Base-by-base conservation (phyloP, 1,139 yeast species). In the Ashbya aceris region DNA sequence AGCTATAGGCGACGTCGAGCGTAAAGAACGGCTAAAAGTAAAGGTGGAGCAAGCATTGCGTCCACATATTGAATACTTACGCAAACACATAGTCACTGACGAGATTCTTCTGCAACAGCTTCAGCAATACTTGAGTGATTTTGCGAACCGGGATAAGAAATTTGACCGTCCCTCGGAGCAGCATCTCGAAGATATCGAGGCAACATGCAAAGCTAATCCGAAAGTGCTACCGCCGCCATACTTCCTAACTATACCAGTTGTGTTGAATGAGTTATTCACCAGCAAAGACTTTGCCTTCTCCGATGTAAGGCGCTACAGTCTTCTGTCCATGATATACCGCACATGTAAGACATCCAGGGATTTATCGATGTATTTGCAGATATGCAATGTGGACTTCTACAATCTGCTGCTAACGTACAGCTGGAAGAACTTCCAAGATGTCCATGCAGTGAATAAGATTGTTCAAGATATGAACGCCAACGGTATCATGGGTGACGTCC, bases 341-440 rank as follows among this genome's bases (percentile, higher is more conserved):
- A 46, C 49, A 34, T 56, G 61, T 43, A 59, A 58, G 39, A 46
- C 43, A 4, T 45, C 47, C 14, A 39, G 47, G 7, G 60, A 59
- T 33, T 39, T 57, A 1, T 48, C 58, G 2, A 43, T 56, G 33
- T 59, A 60, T 39, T 38, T 60, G 42, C 52, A 53, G 39, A 48
- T 58, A 31, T 58, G 62, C 45, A 55, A 53, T 37, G 50, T 53
- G 2, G 61, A 55, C 20, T 56, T 60, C 38, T 60, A 60, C 46
- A 60, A 60, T 40, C 30, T 53, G 9, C 41, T 59, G 13, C 26
- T 60, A 11, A 42, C 49, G 33, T 45, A 52, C n/a, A 45, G 55
- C 3, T 60, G 65, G 65, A 50, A 47, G 3, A 54, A 54, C 38
- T 57, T 43, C 40, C 49, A 48, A 29, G 61, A 59, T 8, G 42